Evolutionary conservation across 2,329 filamentous ascomycete species (phyloP).

Genomic region (Zymoseptoria brevis): DNA sequence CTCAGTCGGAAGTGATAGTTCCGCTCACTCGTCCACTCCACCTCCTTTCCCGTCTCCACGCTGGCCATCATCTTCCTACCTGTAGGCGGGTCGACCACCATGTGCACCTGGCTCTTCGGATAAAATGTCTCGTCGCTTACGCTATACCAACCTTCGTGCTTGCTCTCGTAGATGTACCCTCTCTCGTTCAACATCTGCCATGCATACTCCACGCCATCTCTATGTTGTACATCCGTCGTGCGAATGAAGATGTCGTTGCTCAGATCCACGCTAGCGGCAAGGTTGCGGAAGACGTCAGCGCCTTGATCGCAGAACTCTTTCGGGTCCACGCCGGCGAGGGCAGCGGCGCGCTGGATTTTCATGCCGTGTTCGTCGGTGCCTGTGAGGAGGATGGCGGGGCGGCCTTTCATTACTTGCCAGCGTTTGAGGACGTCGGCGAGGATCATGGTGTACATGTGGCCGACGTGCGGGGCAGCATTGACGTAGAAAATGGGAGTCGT

Average conservation of each 20-base stretch:
- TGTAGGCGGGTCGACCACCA: constrained; percentile 67
- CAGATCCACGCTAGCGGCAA: constrained; percentile 63
- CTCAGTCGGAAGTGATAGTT: constrained; percentile 95
- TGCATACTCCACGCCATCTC: constrained; percentile 77
- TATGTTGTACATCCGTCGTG: constrained; percentile 77
- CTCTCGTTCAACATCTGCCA: constrained; percentile 70
- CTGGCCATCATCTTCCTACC: constrained; percentile 70
- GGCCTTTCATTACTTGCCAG: constrained; percentile 72
- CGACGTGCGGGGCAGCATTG: constrained; percentile 92
- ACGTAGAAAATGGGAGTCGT: constrained; percentile 99
- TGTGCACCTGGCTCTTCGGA: constrained; percentile 64
- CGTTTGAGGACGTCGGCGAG: constrained; percentile 85
- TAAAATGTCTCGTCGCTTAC: constrained; percentile 97
- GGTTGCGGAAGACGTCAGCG: constrained; percentile 66
- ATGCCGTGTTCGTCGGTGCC: constrained; percentile 97
- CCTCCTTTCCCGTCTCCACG: constrained; percentile 80
- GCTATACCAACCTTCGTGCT: constrained; percentile 79
- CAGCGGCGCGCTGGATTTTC: constrained; percentile 87
- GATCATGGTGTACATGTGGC: constrained; percentile 89
- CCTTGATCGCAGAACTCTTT: constrained; percentile 86
- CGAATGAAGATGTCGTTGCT: constrained; percentile 82
- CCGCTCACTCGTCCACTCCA: constrained; percentile 86
- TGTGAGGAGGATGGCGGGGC: constrained; percentile 67
- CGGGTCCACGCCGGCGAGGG: constrained; percentile 59
- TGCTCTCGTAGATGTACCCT: constrained; percentile 16